A percentile compares a stretch with the other conserved stretches of the same genome.
Evolutionary conservation across 1,284 basidiomycete genomes (phyloP).

Genomic region (Ganoderma leucocontextum): DNA sequence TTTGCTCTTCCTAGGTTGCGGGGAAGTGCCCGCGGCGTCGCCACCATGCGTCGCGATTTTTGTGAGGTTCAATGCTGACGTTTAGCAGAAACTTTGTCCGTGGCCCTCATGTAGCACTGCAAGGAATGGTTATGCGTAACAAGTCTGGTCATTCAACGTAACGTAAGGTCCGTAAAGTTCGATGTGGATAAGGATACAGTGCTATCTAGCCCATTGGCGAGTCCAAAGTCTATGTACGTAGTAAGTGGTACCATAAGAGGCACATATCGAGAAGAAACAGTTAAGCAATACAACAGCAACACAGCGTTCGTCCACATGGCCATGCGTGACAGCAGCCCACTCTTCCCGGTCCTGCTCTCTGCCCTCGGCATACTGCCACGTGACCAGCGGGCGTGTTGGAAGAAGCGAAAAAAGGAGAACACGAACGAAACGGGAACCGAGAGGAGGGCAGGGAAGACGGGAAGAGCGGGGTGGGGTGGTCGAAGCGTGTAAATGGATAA

Average conservation of each 20-base stretch:
- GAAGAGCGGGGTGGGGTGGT: background rate
- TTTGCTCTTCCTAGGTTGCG: background rate
- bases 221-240: constrained; percentile 1
- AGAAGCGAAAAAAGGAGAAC: constrained; percentile 3
- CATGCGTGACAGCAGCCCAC: background rate
- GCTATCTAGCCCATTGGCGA: background rate
- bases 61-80: background rate
- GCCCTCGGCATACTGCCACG: background rate
- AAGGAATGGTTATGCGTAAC: background rate
- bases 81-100: no score
- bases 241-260: background rate
- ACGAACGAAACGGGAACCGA: constrained; percentile 11
- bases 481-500: constrained; percentile 21
- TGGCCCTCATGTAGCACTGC: no score
- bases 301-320: background rate
- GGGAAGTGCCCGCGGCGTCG: background rate
- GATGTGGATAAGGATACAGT: background rate
- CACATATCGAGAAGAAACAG: background rate
- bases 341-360: background rate
- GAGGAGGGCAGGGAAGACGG: background rate
- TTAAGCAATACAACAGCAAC: constrained; percentile 5
- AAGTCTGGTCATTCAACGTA: background rate
- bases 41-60: background rate
- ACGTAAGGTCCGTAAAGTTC: background rate
- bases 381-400: constrained; percentile 1